Evolutionary conservation across 2,329 filamentous ascomycete genomes (phyloP), one percentile per base, ranked within the genome.

Genomic region (Achaetomium macrosporum): DNA sequence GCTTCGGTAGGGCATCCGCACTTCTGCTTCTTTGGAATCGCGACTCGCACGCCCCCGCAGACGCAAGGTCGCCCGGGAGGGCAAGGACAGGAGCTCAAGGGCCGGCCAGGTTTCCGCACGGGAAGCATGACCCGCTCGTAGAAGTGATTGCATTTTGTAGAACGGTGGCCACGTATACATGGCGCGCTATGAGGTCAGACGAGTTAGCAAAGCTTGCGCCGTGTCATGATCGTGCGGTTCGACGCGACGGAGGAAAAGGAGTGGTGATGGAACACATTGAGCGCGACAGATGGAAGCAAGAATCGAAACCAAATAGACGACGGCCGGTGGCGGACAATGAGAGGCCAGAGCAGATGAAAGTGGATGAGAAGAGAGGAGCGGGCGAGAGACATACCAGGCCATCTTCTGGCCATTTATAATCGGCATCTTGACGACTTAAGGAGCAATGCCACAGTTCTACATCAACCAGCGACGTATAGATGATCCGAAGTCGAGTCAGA

Each of bases 151-250:
- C 85, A 89, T 73, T 86, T 87, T 48, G 85, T 87, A 30, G 85
- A 88, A 62, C 85, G 82, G 68, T 89, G 85, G 52, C 85, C 85
- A 63, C 85, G 82, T 61, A 88, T 88, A 66, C 85, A 88, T 64
- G 85, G 84, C 74, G 82, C 82, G 69, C 85, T 88, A 61, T 43
- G 51, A 44, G 42, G 53, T 46, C 31, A 35, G 16, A 20, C 37
- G 55, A 49, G 51, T 61, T 52, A 63, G 54, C 56, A 56, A 33
- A 19, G 17, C 10, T 25, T 15, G 15, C n/a, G 31, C 9, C 9
- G 20, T 47, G 39, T 19, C n/a, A 25, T 35, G 13, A 15, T 44
- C 7, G 2, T n/a, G 13, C 15, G 15, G 35, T 37, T 13, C 15
- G 35, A 4, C 8, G 40, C 20, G 12, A 12, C 3, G 30, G 6